Evolutionary conservation across 2,329 filamentous ascomycete genomes (phyloP).

Genomic region (Myriosclerotinia duriaeana): DNA sequence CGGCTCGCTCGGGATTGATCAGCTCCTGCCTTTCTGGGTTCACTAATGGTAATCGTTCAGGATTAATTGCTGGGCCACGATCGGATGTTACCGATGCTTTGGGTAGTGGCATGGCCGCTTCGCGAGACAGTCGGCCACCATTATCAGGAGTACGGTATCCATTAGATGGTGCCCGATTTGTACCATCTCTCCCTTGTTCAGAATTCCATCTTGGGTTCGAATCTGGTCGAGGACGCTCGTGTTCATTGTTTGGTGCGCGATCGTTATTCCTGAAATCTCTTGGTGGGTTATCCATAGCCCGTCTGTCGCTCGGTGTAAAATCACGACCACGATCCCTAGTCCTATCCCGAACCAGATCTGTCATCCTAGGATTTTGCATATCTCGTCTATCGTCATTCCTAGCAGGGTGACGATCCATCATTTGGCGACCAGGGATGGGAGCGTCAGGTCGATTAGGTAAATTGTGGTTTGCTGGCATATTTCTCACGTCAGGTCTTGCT

Average conservation of each 20-base stretch:
- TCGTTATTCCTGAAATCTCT: constrained; percentile 38
- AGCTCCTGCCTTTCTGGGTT: constrained; percentile 38
- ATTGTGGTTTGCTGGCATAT: constrained; percentile 28
- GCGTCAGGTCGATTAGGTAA: constrained; percentile 41
- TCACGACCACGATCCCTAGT: constrained; percentile 39
- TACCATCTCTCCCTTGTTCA: constrained; percentile 36
- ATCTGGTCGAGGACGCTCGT: constrained; percentile 37
- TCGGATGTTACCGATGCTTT: constrained; percentile 33
- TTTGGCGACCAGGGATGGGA: constrained; percentile 37
- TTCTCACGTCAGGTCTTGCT: constrained; percentile 34
- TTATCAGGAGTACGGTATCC: constrained; percentile 32
- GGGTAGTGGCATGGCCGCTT: constrained; percentile 37
- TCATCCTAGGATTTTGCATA: constrained; percentile 31
- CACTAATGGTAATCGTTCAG: constrained; percentile 34
- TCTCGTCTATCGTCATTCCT: constrained; percentile 40
- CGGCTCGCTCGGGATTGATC: constrained; percentile 41
- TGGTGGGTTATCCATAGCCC: constrained; percentile 31
- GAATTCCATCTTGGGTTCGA: constrained; percentile 37
- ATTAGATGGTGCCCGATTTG: constrained; percentile 32
- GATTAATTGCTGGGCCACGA: constrained; percentile 29
- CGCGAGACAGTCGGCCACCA: constrained; percentile 37
- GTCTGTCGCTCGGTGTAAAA: constrained; percentile 35
- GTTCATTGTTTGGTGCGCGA: constrained; percentile 31
- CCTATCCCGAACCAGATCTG: constrained; percentile 35
- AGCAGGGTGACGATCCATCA: constrained; percentile 36